Percentiles rank a stretch among this genome's conserved stretches.
Evolutionary conservation across 1,284 basidiomycete species (phyloP).

Genomic region (Afroboletus lepidellus): DNA sequence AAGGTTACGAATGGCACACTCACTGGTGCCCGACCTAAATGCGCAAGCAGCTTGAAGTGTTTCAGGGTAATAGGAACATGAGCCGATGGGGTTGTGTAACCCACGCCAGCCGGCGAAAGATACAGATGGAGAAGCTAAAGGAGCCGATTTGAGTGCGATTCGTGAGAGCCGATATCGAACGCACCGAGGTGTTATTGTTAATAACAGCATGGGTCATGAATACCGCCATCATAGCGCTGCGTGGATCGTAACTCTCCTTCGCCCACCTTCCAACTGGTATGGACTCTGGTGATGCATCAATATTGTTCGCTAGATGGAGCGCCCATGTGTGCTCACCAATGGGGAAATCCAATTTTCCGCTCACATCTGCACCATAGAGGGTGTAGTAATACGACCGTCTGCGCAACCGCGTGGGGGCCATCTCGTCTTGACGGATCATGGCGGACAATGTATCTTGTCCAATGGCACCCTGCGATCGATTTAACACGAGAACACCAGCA

Average conservation of each 20-base stretch:
- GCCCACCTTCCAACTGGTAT: constrained; percentile 58
- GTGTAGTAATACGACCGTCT: constrained; percentile 51
- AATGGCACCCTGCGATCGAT: constrained; percentile 49
- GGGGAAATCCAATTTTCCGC: constrained; percentile 53
- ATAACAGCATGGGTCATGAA: constrained; percentile 70
- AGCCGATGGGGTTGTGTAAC: constrained; percentile 20
- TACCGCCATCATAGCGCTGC: constrained; percentile 57
- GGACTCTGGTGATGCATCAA: constrained; percentile 44
- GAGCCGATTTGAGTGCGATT: constrained; percentile 1
- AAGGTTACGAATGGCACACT: constrained; percentile 23
- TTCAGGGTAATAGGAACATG: constrained; percentile 70
- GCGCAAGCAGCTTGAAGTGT: constrained; percentile 70
- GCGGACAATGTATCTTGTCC: constrained; percentile 63
- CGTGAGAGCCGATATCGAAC: constrained; percentile 19
- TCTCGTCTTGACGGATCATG: constrained; percentile 70
- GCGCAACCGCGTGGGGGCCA: constrained; percentile 52
- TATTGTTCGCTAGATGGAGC: neutral
- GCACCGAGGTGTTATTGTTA: constrained; percentile 56
- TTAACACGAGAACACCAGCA: constrained; percentile 10
- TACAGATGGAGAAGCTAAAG: constrained; percentile 49
- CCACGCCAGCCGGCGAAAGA: constrained; percentile 34
- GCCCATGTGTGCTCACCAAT: constrained; percentile 38
- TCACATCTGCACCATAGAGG: constrained; percentile 39
- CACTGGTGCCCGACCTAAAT: constrained; percentile 57
- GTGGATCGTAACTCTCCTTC: constrained; percentile 51